These are phyloP conservation scores for Cryptococcus hybrid DNA, from an alignment of 1,284 basidiomycete genomes.

Conservation along the genomic window DNA sequence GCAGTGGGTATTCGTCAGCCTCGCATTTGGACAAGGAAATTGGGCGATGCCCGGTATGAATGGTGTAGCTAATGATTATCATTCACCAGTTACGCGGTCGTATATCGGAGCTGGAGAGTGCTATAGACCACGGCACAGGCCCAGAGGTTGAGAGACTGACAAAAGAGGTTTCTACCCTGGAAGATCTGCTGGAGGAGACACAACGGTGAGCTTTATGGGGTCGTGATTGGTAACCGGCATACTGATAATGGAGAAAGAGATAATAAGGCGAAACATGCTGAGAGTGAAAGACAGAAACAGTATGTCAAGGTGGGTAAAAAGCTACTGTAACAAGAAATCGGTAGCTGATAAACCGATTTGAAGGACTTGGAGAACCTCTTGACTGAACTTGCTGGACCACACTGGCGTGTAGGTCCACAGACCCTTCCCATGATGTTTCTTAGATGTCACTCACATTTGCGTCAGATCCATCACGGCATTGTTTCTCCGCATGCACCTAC, in stretches of 20 bases:
- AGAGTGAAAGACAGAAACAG: slow-evolving; percentile 27
- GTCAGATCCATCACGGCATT: slow-evolving; percentile 14
- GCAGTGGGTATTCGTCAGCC: slow-evolving; percentile 1
- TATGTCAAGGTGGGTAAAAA: slow-evolving; percentile 31
- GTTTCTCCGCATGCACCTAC: slow-evolving; percentile 6
- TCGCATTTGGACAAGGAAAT: not conserved
- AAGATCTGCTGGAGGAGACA: slow-evolving; percentile 27
- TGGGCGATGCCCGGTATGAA: too few species aligned
- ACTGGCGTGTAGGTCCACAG: slow-evolving; percentile 27
- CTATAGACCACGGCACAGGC: slow-evolving; percentile 9
- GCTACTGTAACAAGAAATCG: not conserved
- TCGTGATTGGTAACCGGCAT: not conserved
- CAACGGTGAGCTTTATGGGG: slow-evolving; percentile 22
- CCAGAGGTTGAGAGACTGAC: slow-evolving; percentile 8
- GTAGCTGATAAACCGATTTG: not conserved
- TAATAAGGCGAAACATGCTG: slow-evolving; percentile 35
- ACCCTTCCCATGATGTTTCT: not conserved
- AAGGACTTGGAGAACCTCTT: slow-evolving; percentile 34
- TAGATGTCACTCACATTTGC: not conserved
- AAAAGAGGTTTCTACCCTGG: slow-evolving; percentile 15
- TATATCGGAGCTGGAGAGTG: slow-evolving; percentile 8
- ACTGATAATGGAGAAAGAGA: slow-evolving; percentile 18
- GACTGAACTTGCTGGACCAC: slow-evolving; percentile 19
- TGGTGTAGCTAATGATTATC: not conserved
- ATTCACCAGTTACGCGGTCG: slow-evolving; percentile 5